Percentiles rank a stretch among this genome's conserved stretches.
These are phyloP conservation scores for Podospora conica DNA, from an alignment of 495 filamentous ascomycete species.

Conservation along the genomic window DNA sequence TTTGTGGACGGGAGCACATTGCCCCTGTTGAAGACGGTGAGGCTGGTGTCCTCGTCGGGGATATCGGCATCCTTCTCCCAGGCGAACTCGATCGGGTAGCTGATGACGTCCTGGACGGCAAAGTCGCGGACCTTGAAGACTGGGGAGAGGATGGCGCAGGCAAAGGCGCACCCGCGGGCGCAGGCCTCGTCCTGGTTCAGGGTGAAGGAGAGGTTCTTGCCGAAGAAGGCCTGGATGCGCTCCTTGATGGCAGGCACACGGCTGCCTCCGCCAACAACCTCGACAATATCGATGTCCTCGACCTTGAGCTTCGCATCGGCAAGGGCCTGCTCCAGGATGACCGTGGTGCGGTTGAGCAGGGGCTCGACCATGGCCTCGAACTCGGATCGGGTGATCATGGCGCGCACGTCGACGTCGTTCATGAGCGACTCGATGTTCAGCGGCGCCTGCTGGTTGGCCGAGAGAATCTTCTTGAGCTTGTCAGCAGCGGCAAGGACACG, in stretches of 20 bases:
- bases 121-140: constrained; percentile 99
- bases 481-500: constrained; percentile 84
- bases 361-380: constrained; percentile 86
- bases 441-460: constrained; percentile 89
- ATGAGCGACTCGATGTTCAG: constrained; percentile 97
- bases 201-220: constrained; percentile 88
- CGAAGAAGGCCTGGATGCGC: constrained; percentile 81
- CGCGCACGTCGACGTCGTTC: constrained; percentile 89
- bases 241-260: constrained; percentile 93
- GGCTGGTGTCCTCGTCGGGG: constrained; percentile 94
- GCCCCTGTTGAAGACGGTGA: constrained; percentile 96
- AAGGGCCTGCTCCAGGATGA: constrained; percentile 82
- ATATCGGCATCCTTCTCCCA: constrained; percentile 99
- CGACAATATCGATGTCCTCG: constrained; percentile 90
- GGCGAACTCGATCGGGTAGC: constrained; percentile 97
- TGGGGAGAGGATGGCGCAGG: constrained; percentile 94
- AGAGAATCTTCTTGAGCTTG: constrained; percentile 98
- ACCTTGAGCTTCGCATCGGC: constrained; percentile 80
- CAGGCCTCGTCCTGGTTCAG: constrained; percentile 98
- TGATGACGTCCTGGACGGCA: constrained; percentile 92
- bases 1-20: constrained; percentile 98
- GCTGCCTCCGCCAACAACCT: constrained; percentile 91
- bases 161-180: constrained; percentile 93
- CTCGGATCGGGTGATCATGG: constrained; percentile 89
- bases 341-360: constrained; percentile 65